Base-by-base conservation (phyloP, 495 filamentous ascomycete species). In the Podospora bellae-mahoneyi region DNA sequence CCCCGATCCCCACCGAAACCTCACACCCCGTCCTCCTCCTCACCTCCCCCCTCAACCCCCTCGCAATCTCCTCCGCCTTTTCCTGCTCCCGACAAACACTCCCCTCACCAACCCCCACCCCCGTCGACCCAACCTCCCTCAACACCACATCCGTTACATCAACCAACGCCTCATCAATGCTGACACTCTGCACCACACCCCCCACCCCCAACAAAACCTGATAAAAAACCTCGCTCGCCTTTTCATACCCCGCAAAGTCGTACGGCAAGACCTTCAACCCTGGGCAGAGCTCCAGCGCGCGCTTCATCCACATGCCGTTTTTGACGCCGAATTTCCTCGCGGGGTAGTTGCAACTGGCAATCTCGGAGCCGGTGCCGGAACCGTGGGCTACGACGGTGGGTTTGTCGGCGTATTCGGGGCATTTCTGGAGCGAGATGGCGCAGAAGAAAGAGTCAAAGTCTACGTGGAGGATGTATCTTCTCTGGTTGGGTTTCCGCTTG, bases 291-390 rank as follows among this genome's bases (percentile, higher is more conserved):
- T 94, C 88, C 69, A 89, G 82, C 3, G 96, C 95, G 32, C 85
- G 82, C 73, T 93, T 94, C 93, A 99, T 97, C 95, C 95, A 99
- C 96, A 97, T 97, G 9, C 96, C 95, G 69, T 98, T 98, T 75
- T 92, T 97, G 63, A 98, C 83, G 0, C 94, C 95, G 71, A 86
- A 93, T 23, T 86, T 84, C 26, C 95, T 88, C 3, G 96, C 95
- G 23, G 89, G 87, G 76, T 99, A 99, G 76, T 97, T 99, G 78
- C 95, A 99, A 66, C 93, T 97, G 7, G 95, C 95, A 70, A 99
- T 97, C 74, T 98, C 95, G 1, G 93, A 96, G 20, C 93, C 92
- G 54, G 87, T 86, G 0, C 94, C 94, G 28, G 83, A 84, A 20
- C 94, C 89, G 76, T 99, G 95, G 20, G 95, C 93, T 53, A 99